Base-by-base conservation (phyloP, 148 eudicot species). In the Nyssa sinensis region DNA sequence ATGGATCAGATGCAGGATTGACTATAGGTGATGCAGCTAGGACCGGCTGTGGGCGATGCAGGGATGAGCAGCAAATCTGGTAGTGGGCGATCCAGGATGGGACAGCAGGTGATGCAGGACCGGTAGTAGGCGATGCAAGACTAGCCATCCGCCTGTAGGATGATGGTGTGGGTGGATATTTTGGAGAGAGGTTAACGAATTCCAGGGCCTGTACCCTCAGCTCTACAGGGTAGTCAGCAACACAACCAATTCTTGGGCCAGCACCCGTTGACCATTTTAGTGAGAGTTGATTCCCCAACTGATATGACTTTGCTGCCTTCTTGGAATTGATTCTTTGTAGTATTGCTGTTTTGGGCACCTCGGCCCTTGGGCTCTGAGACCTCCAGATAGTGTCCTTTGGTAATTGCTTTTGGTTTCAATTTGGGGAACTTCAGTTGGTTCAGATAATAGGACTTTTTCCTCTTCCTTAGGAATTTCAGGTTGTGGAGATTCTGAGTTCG, bases 181-280 rank as follows among this genome's bases (percentile, higher is more conserved):
- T 77, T 1, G 98, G 98, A 33, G 98, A 93, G 67, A 93, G 90
- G 64, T 77, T 80, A 1, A 89, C 89, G 39, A 88, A 81, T 80
- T 89, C 93, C 80, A 93, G 66, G 1, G 98, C 98, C 67, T 93
- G 93, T 29, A 81, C 76, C 77, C 94, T 79, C 65, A 93, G 84
- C 76, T 89, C 91, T 5, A 76, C 67, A 10, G 98, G 98, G 81
- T 93, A 93, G 74, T 93, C 98, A 30, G 89, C 92, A 13, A 93
- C 69, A 57, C 98, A 93, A 39, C 94, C 97, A 25, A 93, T 86
- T 79, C 98, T 85, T 3, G 98, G 97, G 25, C 98, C 97, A 31
- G 86, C 88, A 31, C 98, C 98, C 0, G 90, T 85, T 25, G 94
- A 91, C 98, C 98, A 93, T 66, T 58, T 83, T 69, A 78, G 74